Evolutionary conservation across 2,329 filamentous ascomycete species (phyloP), one percentile per base, ranked within the genome.

Genomic region (Calonectria ilicicola): DNA sequence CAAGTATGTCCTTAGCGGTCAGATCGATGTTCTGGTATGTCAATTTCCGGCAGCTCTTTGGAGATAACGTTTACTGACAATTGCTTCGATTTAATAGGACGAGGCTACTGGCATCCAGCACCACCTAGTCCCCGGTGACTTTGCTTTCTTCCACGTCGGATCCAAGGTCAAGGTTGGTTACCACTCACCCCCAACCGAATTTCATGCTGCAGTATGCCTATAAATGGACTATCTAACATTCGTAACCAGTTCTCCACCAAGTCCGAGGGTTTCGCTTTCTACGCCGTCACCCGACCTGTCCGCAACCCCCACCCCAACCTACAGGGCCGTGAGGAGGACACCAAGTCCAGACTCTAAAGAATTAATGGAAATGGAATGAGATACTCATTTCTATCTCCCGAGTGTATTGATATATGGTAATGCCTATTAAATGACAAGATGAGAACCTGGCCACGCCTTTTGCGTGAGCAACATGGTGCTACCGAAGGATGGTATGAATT

Each of bases 131-230:
- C 67, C 70, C 0, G 76, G 77, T 14, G 77, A 79, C 62, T 79
- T 79, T 67, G 77, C 77, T 12, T 79, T 79, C 56, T 79, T 79
- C 73, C 75, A 79, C 8, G 77, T 79, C 26, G 77, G 76, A 27
- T 79, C 77, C 63, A 79, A 79, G 67, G 77, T 79, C 44, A 70
- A 77, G 74, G 75, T 77, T n/a, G 27, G 72, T 73, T 2, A 21
- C 15, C 1, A 8, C n/a, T 3, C 1, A 3, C 5, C 6, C 5
- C 17, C 21, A 2, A 5, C 4, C 4, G 17, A 10, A 35, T 35
- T 35, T 35, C 32, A 3, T 14, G 3, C 10, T 6, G 32, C 32
- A 35, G 7, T 14, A 14, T 21, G n/a, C 1, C 19, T 9, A 2
- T 35, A 9, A 32, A 35, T 35, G 10, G 19, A 12, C 26, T 14